Evolutionary conservation across 345 rosid species (phyloP).

Genomic region (Eucalyptus curtisii): DNA sequence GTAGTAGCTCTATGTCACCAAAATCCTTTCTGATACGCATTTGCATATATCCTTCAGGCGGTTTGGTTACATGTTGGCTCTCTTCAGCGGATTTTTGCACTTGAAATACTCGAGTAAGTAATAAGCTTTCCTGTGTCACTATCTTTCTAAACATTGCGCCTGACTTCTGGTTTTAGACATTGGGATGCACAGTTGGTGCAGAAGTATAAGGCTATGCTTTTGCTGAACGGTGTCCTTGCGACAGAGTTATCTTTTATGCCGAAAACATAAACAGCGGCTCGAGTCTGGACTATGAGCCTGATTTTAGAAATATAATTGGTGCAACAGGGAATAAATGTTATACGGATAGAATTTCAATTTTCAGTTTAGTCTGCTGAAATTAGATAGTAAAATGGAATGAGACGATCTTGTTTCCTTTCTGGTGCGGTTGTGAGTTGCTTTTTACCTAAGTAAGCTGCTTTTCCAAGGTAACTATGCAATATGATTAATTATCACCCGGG

Average conservation of each 20-base stretch:
- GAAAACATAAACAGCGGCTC: neutral
- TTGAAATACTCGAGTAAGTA: conserved; percentile 92
- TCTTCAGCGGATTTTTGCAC: conserved; percentile 80
- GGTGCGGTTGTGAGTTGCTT: neutral
- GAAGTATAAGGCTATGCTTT: neutral
- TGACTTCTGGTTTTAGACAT: neutral
- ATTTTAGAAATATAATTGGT: neutral
- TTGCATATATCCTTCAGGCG: conserved; percentile 43
- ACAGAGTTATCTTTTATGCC: neutral
- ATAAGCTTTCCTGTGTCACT: neutral
- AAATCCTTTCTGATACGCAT: neutral
- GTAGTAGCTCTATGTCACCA: neutral
- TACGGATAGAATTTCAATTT: neutral
- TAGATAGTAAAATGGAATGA: neutral
- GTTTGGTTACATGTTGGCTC: conserved; percentile 69
- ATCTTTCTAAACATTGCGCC: neutral
- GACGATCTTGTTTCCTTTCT: neutral
- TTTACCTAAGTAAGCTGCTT: neutral
- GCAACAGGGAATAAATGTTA: neutral
- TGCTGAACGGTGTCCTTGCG: neutral
- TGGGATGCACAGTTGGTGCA: neutral
- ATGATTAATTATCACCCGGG: neutral
- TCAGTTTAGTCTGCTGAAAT: neutral
- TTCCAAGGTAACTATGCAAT: neutral
- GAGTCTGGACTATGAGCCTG: neutral